Evolutionary conservation across 202 grass and related monocot species (phyloP), one percentile per base, ranked within the genome.

Genomic region (Saccharum hybrid): DNA sequence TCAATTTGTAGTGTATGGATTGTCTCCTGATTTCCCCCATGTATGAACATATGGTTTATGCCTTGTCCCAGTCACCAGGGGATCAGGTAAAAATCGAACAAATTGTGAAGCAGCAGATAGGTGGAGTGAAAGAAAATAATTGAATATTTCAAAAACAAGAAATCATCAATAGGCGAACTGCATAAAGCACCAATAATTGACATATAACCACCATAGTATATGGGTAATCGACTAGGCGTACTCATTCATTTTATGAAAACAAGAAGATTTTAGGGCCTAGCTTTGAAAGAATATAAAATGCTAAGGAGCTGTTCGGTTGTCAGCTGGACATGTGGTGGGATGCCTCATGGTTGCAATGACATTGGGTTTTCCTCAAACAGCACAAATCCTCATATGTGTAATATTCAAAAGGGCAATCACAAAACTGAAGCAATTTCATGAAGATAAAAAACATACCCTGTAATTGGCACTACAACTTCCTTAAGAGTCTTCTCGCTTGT

Each of bases 381-480:
- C 71, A 81, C 34, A 61, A 72, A 72, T 16, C 69, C 42, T 31
- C n/a, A 7, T 46, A 48, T 72, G 69, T 16, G 22, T 30, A 30
- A 30, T 51, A 56, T 54, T 39, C 33, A 63, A 80, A 85, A 22
- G 42, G 28, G 37, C 38, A 79, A 65, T 30, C 43, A 66, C 26
- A 71, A 72, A 54, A 77, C 12, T 26, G 38, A 52, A 39, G 31
- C 19, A 56, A 76, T 73, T 79, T 71, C 10, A 87, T 86, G 63
- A 76, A 63, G n/a, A 72, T 63, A 33, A 71, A 74, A 86, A 15
- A 0, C 76, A 83, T 95, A 98, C 96, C 96, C 93, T 52, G 96
- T 98, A 90, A 98, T 86, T 64, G 93, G 91, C 68, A 98, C 96
- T 68, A 95, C 96, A 81, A 96, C 92, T 68, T 98, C 93, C 84